A percentile compares a stretch with the other conserved stretches of the same genome.
phyloP scores from a whole-genome alignment of 352 stramenopile genomes.

The Phytophthora ohioensis region DNA sequence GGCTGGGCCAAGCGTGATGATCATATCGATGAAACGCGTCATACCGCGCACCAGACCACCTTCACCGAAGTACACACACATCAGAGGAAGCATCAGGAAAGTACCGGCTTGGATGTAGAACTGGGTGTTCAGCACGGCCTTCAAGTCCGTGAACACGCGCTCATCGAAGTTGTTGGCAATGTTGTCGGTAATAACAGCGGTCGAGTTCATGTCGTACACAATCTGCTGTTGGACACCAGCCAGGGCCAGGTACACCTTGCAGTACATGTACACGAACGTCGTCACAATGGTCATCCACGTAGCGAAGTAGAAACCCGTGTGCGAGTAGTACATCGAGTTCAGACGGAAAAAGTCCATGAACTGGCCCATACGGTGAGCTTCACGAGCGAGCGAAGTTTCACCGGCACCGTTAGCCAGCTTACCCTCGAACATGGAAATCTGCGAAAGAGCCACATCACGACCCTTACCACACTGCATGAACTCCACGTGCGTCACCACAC shows the following conservation, averaged over 20 bases:
- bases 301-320: constrained; percentile 85
- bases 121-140: constrained; percentile 79
- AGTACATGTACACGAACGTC: constrained; percentile 88
- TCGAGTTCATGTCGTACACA: constrained; percentile 74
- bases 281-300: constrained; percentile 88
- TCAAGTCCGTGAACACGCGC: constrained; percentile 68
- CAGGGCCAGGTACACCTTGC: constrained; percentile 80
- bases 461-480: constrained; percentile 88
- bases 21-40: constrained; percentile 76
- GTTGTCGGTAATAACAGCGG: constrained; percentile 65
- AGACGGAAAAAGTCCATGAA: constrained; percentile 87
- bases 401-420: constrained; percentile 82
- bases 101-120: constrained; percentile 84
- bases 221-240: constrained; percentile 73
- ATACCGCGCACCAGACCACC: constrained; percentile 68
- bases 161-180: constrained; percentile 62
- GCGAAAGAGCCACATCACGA: constrained; percentile 80
- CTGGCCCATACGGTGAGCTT: constrained; percentile 82
- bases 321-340: constrained; percentile 89
- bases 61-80: constrained; percentile 83
- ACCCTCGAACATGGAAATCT: constrained; percentile 86
- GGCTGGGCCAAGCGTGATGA: constrained; percentile 70
- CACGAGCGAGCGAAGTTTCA: constrained; percentile 74
- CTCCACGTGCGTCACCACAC: constrained; percentile 76
- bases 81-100: constrained; percentile 80